phyloP scores from a whole-genome alignment of 2,329 filamentous ascomycete species.

The Domatiomyces catenatus region DNA sequence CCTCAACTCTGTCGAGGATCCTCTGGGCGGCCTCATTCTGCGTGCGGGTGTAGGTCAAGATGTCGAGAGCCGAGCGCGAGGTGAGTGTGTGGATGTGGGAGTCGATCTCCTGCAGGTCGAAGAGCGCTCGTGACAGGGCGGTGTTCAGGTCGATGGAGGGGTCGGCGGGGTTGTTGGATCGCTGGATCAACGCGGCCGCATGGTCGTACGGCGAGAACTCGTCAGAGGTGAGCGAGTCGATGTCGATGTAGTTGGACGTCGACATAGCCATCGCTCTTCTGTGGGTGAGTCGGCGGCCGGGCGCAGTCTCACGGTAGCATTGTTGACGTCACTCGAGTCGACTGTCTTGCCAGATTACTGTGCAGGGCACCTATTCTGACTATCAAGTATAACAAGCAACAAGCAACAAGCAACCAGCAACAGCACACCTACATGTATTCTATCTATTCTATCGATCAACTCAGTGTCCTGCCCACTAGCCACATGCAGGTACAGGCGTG shows the following conservation, averaged over 20 bases:
- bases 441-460: too few relatives aligned
- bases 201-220: constrained; percentile 68
- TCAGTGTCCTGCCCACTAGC: neutral
- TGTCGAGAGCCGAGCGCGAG: constrained; percentile 64
- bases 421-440: too few relatives aligned
- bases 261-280: neutral
- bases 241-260: constrained; percentile 61
- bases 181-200: constrained; percentile 73
- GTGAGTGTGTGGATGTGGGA: constrained; percentile 86
- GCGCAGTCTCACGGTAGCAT: neutral
- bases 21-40: constrained; percentile 57
- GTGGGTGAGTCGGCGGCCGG: too few relatives aligned
- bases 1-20: constrained; percentile 62
- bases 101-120: constrained; percentile 93
- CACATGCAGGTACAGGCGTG: neutral
- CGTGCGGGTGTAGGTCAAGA: constrained; percentile 61
- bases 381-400: neutral
- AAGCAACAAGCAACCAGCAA: too few relatives aligned
- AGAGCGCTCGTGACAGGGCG: constrained; percentile 79
- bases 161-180: constrained; percentile 85
- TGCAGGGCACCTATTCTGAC: neutral
- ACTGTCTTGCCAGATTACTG: neutral
- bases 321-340: neutral
- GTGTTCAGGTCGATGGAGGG: constrained; percentile 84
- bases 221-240: constrained; percentile 75